These are phyloP conservation scores for Mycena haematopus DNA, from an alignment of 768 basidiomycete genomes.

Conservation along the genomic window DNA sequence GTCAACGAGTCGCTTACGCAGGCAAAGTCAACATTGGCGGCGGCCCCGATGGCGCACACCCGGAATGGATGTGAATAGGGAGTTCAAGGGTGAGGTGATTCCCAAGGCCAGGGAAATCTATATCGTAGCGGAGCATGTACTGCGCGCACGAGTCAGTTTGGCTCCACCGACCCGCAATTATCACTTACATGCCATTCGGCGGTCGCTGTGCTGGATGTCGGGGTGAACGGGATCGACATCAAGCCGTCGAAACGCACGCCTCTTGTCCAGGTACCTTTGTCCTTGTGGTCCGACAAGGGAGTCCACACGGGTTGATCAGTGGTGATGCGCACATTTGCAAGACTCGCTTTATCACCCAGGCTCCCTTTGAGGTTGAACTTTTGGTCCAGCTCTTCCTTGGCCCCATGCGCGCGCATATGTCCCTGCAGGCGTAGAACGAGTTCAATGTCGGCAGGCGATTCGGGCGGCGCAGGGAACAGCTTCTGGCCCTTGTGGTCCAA, in stretches of 20 bases:
- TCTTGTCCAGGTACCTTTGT: conserved; percentile 26
- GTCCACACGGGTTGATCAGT: conserved; percentile 21
- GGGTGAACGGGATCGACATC: conserved; percentile 17
- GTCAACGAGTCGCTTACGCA: conserved; percentile 12
- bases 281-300: conserved; percentile 9
- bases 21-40: conserved; percentile 14
- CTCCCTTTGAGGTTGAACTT: conserved; percentile 20
- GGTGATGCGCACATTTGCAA: conserved; percentile 4
- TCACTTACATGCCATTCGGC: conserved; percentile 27
- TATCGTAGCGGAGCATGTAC: conserved; percentile 20
- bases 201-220: conserved; percentile 14
- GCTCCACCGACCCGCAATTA: neutral
- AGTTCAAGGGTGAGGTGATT: conserved; percentile 27
- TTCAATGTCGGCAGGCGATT: conserved; percentile 20
- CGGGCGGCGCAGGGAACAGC: conserved; percentile 29
- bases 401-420: conserved; percentile 10
- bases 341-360: conserved; percentile 19
- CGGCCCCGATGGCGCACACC: conserved; percentile 21
- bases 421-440: conserved; percentile 12
- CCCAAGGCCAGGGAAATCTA: conserved; percentile 26
- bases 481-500: conserved; percentile 24
- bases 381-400: conserved; percentile 5
- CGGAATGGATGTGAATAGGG: conserved; percentile 26
- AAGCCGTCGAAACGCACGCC: conserved; percentile 25
- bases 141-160: conserved; percentile 3